A percentile compares a stretch with the other conserved stretches of the same genome.
phyloP scores from a whole-genome alignment of 2,329 filamentous ascomycete species.

The Huntiella moniliformis region DNA sequence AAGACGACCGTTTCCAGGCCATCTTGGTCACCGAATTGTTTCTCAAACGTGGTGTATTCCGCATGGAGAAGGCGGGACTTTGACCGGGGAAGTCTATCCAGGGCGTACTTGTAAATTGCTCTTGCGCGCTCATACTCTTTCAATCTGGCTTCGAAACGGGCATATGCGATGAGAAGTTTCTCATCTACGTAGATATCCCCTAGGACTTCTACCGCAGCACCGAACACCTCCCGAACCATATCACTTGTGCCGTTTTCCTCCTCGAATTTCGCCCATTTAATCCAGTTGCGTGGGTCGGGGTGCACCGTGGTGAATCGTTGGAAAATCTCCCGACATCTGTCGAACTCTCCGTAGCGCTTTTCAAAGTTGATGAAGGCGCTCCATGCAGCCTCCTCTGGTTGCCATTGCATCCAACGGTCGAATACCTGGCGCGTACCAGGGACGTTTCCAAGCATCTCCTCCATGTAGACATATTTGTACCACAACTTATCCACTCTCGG shows the following conservation, averaged over 20 bases:
- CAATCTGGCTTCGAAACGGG: conserved; percentile 82
- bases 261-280: conserved; percentile 96
- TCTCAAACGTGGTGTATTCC: conserved; percentile 92
- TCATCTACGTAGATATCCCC: conserved; percentile 95
- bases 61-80: conserved; percentile 75
- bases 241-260: conserved; percentile 89
- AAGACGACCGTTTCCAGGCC: conserved; percentile 90
- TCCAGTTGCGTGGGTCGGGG: conserved; percentile 90
- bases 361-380: conserved; percentile 91
- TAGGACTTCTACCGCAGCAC: conserved; percentile 67
- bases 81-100: conserved; percentile 78
- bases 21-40: conserved; percentile 85
- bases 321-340: conserved; percentile 78
- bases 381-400: conserved; percentile 92
- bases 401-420: conserved; percentile 97
- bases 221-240: conserved; percentile 79
- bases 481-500: conserved; percentile 89
- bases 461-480: conserved; percentile 99
- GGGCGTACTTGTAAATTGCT: conserved; percentile 90
- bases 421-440: conserved; percentile 85
- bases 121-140: conserved; percentile 89
- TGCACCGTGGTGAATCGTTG: conserved; percentile 81
- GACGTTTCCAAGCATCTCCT: conserved; percentile 91
- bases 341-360: conserved; percentile 83
- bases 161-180: conserved; percentile 85